A percentile compares a stretch with the other conserved stretches of the same genome.
These are phyloP conservation scores for Neurospora tetrasperma DNA, from an alignment of 495 filamentous ascomycete genomes.

Conservation along the genomic window DNA sequence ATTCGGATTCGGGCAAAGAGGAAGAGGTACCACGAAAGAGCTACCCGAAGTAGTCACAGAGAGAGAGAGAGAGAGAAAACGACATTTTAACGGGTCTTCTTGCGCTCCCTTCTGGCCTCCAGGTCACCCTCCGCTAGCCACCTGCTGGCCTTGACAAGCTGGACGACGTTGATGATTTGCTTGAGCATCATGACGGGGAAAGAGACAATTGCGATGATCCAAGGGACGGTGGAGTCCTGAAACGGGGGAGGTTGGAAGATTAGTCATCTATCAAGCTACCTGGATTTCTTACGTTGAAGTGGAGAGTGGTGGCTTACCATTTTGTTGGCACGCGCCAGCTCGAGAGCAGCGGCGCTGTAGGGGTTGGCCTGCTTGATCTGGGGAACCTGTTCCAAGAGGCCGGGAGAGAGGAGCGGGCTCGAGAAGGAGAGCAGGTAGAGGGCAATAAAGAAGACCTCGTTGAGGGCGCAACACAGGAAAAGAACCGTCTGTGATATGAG, in stretches of 20 bases:
- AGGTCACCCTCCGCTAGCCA: conserved; percentile 88
- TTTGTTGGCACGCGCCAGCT: conserved; percentile 87
- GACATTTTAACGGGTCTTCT: conserved; percentile 15
- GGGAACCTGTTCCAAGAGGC: conserved; percentile 49
- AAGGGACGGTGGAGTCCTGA: conserved; percentile 53
- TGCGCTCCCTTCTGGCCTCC: conserved; percentile 39
- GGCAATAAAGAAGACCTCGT: conserved; percentile 95
- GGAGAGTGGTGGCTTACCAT: conserved; percentile 51
- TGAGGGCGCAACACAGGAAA: conserved; percentile 80
- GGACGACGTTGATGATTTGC: conserved; percentile 88
- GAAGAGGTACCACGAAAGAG: neutral
- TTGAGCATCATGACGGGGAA: conserved; percentile 82
- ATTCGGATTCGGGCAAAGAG: neutral
- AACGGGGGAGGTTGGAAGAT: neutral
- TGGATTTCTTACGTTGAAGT: neutral
- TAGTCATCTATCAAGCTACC: neutral
- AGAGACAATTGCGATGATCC: conserved; percentile 75
- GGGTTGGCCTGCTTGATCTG: conserved; percentile 59
- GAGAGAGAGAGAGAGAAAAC: neutral
- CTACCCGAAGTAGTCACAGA: neutral
- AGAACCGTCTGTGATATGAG: conserved; percentile 58
- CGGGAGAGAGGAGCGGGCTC: conserved; percentile 72
- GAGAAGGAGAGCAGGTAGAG: conserved; percentile 97
- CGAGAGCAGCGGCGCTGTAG: conserved; percentile 82
- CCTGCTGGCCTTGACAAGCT: conserved; percentile 84